Conservation (phyloP, 1,284 basidiomycete species). For the Macrocybe sp. region DNA sequence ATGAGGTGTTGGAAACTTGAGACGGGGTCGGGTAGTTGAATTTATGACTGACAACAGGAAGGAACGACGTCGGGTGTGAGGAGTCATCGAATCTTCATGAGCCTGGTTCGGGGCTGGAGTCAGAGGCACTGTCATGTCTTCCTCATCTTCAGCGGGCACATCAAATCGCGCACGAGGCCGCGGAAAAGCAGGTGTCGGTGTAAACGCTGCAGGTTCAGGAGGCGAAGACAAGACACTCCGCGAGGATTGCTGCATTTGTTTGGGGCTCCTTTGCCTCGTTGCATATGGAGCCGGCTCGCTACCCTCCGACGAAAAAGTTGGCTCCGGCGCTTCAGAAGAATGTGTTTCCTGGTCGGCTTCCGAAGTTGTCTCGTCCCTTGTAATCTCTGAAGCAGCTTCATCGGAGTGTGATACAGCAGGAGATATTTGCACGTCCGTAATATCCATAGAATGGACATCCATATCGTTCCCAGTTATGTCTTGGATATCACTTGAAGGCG, state of each 20-base stretch:
- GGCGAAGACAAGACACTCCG: slow-evolving; percentile 37
- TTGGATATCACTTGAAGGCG: too few relatives aligned
- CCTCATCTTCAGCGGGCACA: slow-evolving; percentile 34
- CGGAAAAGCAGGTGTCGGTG: slow-evolving; percentile 60
- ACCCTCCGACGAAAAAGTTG: slow-evolving; percentile 64
- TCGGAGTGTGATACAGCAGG: slow-evolving; percentile 21
- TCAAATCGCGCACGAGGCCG: slow-evolving; percentile 59
- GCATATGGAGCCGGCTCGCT: slow-evolving; percentile 26
- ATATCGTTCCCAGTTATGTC: slow-evolving; percentile 24
- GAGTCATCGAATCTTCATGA: slow-evolving; percentile 45
- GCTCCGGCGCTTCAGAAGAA: slow-evolving; percentile 37
- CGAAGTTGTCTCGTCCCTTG: slow-evolving; percentile 12
- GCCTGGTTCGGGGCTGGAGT: slow-evolving; percentile 10
- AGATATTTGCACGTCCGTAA: slow-evolving; percentile 41
- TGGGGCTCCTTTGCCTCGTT: slow-evolving; percentile 15
- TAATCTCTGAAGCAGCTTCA: slow-evolving; percentile 9
- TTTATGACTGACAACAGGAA: slow-evolving; percentile 77
- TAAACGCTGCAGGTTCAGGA: slow-evolving; percentile 47
- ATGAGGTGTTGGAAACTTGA: slow-evolving; percentile 63
- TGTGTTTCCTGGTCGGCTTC: slow-evolving; percentile 16
- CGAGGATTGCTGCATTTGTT: slow-evolving; percentile 16
- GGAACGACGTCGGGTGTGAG: slow-evolving; percentile 62
- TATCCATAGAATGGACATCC: slow-evolving; percentile 40
- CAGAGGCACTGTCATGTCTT: slow-evolving; percentile 12
- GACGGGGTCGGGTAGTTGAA: slow-evolving; percentile 66